Evolutionary conservation across 2,329 filamentous ascomycete species (phyloP), one percentile per base, ranked within the genome.

Genomic region (Xylariaceae sp.): DNA sequence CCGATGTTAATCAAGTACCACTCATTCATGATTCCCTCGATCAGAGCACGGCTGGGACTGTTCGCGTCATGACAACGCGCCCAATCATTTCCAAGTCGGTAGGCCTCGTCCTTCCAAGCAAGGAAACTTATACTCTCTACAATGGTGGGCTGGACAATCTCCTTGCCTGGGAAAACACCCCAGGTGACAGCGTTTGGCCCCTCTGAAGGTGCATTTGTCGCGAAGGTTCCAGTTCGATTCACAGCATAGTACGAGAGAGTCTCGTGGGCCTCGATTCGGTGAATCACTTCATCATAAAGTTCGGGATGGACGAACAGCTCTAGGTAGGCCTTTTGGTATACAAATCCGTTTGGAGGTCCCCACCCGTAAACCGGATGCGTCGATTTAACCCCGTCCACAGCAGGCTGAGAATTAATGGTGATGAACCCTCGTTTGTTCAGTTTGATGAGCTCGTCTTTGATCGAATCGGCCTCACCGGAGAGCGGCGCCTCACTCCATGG

Each of bases 101-200:
- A 99, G 14, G 96, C 96, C 76, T 99, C 95, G 67, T 99, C 95
- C 77, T 96, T 96, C 95, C 95, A 99, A 2, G 95, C 95, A 51
- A 99, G 80, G 83, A 99, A 99, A 73, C 91, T 96, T 73, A 99
- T 89, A 16, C 91, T 96, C 78, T 99, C 95, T 49, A 99, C 95
- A 68, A 99, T 97, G n/a, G 95, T 99, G 12, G 95, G 95, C 75
- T 99, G 95, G n/a, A 99, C 93, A 71, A 99, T 97, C 76, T 99
- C 95, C 74, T 98, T 96, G 56, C 95, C 95, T 0, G 95, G 94
- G 79, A 98, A 99, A 29, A 99, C 96, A 75, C 95, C 95, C 95
- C 95, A 99, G 1, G 95, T 99, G 46, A 99, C 91, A n/a, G 95
- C 95, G 69, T 99, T 99, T 33, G 95, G 95, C 5, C 92, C 91